Base-by-base conservation (phyloP, 768 basidiomycete genomes). In the Gloeophyllum trabeum region DNA sequence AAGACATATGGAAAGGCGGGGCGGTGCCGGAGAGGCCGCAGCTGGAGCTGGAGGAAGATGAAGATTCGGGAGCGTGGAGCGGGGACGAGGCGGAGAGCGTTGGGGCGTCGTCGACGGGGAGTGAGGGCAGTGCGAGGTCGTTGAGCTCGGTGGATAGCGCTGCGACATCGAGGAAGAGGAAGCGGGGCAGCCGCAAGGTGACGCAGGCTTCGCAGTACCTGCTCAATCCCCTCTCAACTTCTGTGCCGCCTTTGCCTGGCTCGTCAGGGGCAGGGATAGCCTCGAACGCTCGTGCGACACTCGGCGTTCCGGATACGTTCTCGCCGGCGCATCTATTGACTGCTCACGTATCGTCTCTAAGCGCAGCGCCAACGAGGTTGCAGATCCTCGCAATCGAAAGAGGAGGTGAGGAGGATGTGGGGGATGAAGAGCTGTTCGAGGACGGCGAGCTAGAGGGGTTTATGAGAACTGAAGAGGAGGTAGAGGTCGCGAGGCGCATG, bases 371-470 rank as follows among this genome's bases (percentile, higher is more conserved):
- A 2, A 77, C 79, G 2, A 81, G 86, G 24, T 67, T 89, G 6
- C 81, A 85, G 47, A 58, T 79, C 21, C 68, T 89, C 24, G 60
- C 67, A 0, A 61, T 66, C 7, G 63, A 66, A 36, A 77, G 81
- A 35, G 79, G 82, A 35, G 79, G 77, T 4, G 64, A 58, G 25
- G 62, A 62, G 19, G 59, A 67, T 18, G 73, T 89, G 16, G 47
- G 51, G 1, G 86, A 90, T 46, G 78, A 84, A 5, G 86, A 88
- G 44, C 61, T 89, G 19, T 85, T 89, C 45, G 70, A 60, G 3
- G 69, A 73, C 23, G 80, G 76, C 2, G 86, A 89, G 56, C 55
- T 83, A 21, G 83, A 86, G 42, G 67, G 62, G 16, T 41, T 84
- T 22, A 48, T 84, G 18, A 61, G 86, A 43, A 61, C 51, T 36